Evolutionary conservation across 2,329 filamentous ascomycete species (phyloP), one percentile per base, ranked within the genome.

Genomic region (Colletotrichum noveboracense): DNA sequence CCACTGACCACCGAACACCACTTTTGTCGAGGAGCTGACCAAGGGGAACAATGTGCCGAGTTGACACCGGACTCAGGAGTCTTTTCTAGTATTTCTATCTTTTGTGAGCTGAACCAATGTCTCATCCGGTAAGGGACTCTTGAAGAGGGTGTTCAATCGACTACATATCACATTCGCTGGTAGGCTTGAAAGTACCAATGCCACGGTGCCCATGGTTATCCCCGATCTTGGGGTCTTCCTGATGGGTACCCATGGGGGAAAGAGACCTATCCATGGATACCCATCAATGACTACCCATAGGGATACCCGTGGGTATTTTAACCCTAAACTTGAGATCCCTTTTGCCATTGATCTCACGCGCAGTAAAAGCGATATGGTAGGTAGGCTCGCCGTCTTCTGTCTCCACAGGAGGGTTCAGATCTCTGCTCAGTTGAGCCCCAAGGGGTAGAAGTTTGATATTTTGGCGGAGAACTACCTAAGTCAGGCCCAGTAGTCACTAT

Each of bases 341-440:
- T 5, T 13, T 21, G 10, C 18, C 2, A 0, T 48, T n/a, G n/a
- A 21, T 13, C 4, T 2, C 43, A 21, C 4, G 6, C n/a, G 0
- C 18, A 21, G 1, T 21, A 13, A 13, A n/a, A 4, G n/a, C n/a
- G 12, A 52, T 13, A 7, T 13, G n/a, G 4, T 13, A 48, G n/a
- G n/a, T 0, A 48, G 18, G 18, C n/a, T 48, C n/a, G n/a, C 43
- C 10, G n/a, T 21, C 43, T 21, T 48, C n/a, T 0, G 5, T 43
- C 4, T 43, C 16, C 16, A 5, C 7, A 18, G 18, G 16, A n/a
- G 38, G 38, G 38, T n/a, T 10, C 3, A n/a, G 8, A 21, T 21
- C 43, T 48, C 10, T 21, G n/a, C 16, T 48, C 0, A 12, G 10
- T 7, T 48, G 4, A 21, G 43, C 10, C n/a, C 6, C 3, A 7